Conservation (phyloP, 331 rosid genomes). For the Erythrophleum ivorense region DNA sequence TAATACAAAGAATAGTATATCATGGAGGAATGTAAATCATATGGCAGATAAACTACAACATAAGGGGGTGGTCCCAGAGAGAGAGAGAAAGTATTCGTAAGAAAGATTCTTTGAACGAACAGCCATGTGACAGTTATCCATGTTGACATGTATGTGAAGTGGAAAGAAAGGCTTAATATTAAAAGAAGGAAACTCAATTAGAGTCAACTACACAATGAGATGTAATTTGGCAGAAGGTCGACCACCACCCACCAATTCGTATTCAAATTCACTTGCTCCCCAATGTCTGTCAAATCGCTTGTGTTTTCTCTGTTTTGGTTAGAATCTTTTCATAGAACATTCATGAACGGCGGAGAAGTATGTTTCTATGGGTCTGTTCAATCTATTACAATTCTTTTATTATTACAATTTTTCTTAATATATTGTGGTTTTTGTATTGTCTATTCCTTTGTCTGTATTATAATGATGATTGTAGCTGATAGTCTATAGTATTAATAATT, state of each 20-base stretch:
- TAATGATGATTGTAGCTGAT: too few relatives aligned
- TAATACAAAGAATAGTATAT: conserved; percentile 33
- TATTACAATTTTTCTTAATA: background rate
- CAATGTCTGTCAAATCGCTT: conserved; percentile 25
- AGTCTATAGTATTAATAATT: too few relatives aligned
- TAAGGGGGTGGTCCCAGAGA: conserved; percentile 47
- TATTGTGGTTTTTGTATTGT: too few relatives aligned
- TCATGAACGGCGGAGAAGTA: conserved; percentile 1
- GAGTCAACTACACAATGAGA: background rate
- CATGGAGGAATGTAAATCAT: conserved; percentile 27
- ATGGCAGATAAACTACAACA: conserved; percentile 32
- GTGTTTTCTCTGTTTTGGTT: conserved; percentile 10
- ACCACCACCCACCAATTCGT: conserved; percentile 51
- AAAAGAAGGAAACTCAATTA: too few relatives aligned
- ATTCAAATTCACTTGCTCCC: conserved; percentile 31
- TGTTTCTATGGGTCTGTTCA: background rate
- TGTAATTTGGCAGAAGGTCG: conserved; percentile 44
- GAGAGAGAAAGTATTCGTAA: conserved; percentile 31
- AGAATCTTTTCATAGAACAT: conserved; percentile 38
- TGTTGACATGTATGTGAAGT: conserved; percentile 23
- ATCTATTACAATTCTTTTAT: background rate
- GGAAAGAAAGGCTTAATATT: background rate
- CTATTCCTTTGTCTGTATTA: too few relatives aligned
- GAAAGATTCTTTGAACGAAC: conserved; percentile 56
- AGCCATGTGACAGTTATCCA: conserved; percentile 49